Evolutionary conservation across 2,329 filamentous ascomycete genomes (phyloP).

Genomic region (Decorospora gaudefroyi): DNA sequence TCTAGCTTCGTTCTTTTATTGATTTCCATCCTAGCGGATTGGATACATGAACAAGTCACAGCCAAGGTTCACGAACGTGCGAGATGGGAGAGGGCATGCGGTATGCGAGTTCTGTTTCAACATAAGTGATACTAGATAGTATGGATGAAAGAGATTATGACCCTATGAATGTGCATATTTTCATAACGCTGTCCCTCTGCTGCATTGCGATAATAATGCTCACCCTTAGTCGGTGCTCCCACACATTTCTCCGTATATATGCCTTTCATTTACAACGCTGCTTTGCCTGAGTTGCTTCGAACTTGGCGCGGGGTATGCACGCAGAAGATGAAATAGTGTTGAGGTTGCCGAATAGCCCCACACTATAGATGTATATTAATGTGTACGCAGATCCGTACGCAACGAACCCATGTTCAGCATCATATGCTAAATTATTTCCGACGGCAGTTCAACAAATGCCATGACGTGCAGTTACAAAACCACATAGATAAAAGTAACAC

Average conservation of each 20-base stretch:
- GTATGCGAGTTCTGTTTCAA: not conserved
- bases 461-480: no score
- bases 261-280: not conserved
- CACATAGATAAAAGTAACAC: no score
- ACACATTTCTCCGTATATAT: no score
- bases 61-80: not conserved
- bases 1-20: not conserved
- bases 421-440: not conserved
- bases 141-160: not conserved
- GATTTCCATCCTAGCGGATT: not conserved
- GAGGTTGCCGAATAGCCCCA: conserved; percentile 5
- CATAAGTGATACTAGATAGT: not conserved
- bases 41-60: not conserved
- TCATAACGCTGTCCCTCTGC: not conserved
- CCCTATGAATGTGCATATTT: not conserved
- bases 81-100: not conserved
- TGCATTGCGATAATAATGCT: not conserved
- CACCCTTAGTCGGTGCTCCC: no score
- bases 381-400: not conserved
- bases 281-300: not conserved
- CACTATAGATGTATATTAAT: conserved; percentile 10
- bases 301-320: not conserved
- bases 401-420: not conserved
- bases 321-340: not conserved
- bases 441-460: conserved; percentile 2